A percentile compares a stretch with the other conserved stretches of the same genome.
phyloP scores from a whole-genome alignment of 2,329 filamentous ascomycete genomes.

The Coniella lustricola region DNA sequence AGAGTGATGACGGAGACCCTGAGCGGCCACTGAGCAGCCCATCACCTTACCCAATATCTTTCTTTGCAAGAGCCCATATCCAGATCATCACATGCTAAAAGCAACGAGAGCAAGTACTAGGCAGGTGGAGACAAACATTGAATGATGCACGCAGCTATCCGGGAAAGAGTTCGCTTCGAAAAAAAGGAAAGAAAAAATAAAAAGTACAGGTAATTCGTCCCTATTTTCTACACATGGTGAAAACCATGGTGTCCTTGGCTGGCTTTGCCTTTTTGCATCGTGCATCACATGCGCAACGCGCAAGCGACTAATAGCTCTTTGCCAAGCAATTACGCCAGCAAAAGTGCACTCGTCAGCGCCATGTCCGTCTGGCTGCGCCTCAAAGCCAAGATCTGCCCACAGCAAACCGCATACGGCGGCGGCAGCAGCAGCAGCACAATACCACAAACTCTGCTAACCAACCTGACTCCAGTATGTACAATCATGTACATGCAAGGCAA shows the following conservation, averaged over 20 bases:
- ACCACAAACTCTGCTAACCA: neutral
- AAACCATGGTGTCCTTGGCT: too few relatives aligned
- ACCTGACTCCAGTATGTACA: neutral
- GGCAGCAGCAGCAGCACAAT: neutral
- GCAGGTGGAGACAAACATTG: neutral
- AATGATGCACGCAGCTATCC: neutral
- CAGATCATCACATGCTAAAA: neutral
- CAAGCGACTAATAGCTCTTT: neutral
- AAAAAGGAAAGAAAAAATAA: too few relatives aligned
- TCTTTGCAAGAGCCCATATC: too few relatives aligned
- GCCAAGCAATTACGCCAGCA: neutral
- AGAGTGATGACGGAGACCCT: neutral
- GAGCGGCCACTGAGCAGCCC: neutral
- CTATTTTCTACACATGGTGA: too few relatives aligned
- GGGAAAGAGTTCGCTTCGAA: too few relatives aligned
- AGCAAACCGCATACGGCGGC: neutral
- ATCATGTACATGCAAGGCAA: too few relatives aligned
- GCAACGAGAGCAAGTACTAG: neutral
- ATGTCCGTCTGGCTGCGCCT: neutral
- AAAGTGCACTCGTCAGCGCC: neutral
- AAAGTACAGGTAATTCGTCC: too few relatives aligned
- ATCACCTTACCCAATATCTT: too few relatives aligned
- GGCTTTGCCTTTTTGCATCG: neutral
- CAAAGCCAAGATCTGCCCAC: neutral
- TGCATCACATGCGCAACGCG: neutral